phyloP scores from a whole-genome alignment of 306 rosid genomes.

The Cyclanthera cordifolia region DNA sequence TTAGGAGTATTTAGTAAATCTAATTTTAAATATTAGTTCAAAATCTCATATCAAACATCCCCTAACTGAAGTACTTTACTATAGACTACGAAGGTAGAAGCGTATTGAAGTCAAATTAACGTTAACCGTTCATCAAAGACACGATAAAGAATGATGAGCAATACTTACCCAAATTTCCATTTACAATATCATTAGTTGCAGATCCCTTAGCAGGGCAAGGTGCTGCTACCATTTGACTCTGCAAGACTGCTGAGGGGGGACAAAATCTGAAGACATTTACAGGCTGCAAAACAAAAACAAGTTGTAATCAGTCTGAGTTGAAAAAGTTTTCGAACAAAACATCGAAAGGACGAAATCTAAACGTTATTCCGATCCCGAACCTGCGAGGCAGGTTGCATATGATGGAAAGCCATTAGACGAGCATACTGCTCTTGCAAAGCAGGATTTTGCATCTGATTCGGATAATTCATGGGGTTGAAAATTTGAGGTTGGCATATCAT shows the following conservation, averaged over 20 bases:
- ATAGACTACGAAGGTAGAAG: too few relatives aligned
- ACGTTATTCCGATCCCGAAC: conserved; percentile 20
- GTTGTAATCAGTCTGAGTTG: neutral
- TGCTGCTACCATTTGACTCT: conserved; percentile 36
- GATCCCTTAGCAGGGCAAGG: conserved; percentile 11
- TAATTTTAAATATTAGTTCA: too few relatives aligned
- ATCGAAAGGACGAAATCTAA: neutral
- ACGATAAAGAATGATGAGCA: neutral
- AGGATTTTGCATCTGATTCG: conserved; percentile 49
- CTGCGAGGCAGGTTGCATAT: conserved; percentile 59
- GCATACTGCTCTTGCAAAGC: conserved; percentile 53
- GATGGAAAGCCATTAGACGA: conserved; percentile 56
- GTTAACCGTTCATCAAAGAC: neutral
- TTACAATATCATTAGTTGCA: conserved; percentile 24
- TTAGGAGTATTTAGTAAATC: too few relatives aligned
- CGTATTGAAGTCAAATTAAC: neutral
- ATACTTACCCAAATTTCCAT: conserved; percentile 33
- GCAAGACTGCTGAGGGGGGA: conserved; percentile 37
- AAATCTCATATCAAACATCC: too few relatives aligned
- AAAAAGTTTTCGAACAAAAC: neutral
- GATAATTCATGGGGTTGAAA: conserved; percentile 41
- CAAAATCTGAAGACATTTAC: conserved; percentile 47
- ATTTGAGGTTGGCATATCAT: conserved; percentile 42
- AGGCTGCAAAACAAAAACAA: conserved; percentile 29
- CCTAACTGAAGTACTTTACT: neutral